Evolutionary conservation across 768 basidiomycete genomes (phyloP), one percentile per base, ranked within the genome.

Genomic region (Boletus huronensis): DNA sequence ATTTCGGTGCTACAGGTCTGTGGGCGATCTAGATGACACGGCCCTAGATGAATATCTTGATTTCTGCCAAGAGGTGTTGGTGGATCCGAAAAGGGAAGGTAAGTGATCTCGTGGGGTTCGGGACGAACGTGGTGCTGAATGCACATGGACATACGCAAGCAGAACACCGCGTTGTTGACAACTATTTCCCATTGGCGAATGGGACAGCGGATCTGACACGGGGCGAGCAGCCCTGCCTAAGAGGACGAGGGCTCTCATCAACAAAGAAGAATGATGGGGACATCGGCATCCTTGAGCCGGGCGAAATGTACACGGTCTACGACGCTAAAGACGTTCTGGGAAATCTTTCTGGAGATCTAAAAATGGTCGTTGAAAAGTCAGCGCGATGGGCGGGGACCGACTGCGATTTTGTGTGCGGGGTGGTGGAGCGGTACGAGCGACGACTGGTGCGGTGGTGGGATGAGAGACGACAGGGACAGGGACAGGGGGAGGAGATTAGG

Each of bases 301-400:
- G 87, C 2, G 80, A 82, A 55, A 70, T 70, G 47, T 84, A 87
- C 71, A 73, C 73, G 46, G 80, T 92, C 45, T 91, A 84, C 72
- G 76, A 82, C 32, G 73, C 78, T n/a, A 74, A 75, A n/a, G 93
- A 93, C 59, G 72, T 81, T 48, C 71, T 82, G 26, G 91, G 91
- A 32, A 71, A 72, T 6, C 54, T 88, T 28, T 75, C 82, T 3
- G 71, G 64, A 5, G 81, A 82, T 44, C 81, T 81, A 57, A 74
- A 73, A 31, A 48, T 67, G 38, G 75, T 93, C 9, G 52, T 91
- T 0, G 65, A 66, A 21, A 75, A 78, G 19, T 85, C 76, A 0
- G 81, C 80, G 6, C 51, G 65, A 39, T 83, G 85, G 75, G 69
- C 78, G 1, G 87, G 89, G 1, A 79, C 87, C 6, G 69, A 71